phyloP scores from a whole-genome alignment of 805 yeast genomes.

The Komagataella kurtzmanii region DNA sequence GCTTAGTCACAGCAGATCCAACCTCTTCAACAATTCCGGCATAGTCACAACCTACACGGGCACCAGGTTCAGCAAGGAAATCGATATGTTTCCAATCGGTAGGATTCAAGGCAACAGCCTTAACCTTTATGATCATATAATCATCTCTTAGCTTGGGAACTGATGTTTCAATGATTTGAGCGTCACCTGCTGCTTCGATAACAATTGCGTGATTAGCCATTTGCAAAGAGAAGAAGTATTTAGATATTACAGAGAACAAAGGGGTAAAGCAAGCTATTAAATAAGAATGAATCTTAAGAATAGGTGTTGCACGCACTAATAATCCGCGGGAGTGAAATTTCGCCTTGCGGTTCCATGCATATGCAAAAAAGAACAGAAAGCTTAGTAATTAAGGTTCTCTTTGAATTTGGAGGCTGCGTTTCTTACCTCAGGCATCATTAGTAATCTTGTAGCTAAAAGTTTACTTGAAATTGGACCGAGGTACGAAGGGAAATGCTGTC shows the following conservation, averaged over 20 bases:
- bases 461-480: no score
- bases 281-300: no score
- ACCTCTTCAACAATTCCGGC: constrained; percentile 43
- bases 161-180: not conserved
- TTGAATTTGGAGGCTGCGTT: no score
- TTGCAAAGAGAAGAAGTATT: not conserved
- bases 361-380: no score
- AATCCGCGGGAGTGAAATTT: no score
- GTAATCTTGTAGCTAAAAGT: no score
- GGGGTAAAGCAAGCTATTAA: not conserved
- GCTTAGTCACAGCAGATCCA: constrained; percentile 25
- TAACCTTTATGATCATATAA: constrained; percentile 33
- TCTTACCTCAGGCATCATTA: no score
- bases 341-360: no score
- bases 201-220: not conserved
- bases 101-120: constrained; percentile 50
- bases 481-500: no score
- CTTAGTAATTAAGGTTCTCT: no score
- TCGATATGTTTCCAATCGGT: constrained; percentile 56
- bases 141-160: constrained; percentile 16
- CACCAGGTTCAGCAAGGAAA: constrained; percentile 26
- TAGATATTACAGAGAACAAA: no score
- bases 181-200: not conserved
- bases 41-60: constrained; percentile 45
- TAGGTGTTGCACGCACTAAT: not conserved